Percentiles rank a stretch among this genome's conserved stretches.
Evolutionary conservation across 805 yeast genomes (phyloP).

Genomic region (Jamesozyma lodderae): DNA sequence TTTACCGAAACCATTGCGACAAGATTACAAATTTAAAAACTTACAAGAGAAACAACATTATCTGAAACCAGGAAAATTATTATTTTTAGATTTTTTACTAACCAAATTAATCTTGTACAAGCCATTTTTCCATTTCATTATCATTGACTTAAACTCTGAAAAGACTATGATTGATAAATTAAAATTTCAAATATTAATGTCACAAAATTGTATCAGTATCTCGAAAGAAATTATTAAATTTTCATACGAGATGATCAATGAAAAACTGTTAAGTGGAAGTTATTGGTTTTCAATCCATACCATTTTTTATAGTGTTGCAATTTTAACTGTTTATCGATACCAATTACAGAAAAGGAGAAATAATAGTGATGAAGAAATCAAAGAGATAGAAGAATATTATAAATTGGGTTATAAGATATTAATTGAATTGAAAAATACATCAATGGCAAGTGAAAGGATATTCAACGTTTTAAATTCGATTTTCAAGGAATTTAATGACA

Average conservation of each 20-base stretch:
- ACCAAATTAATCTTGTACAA: conserved; percentile 75
- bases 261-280: conserved; percentile 66
- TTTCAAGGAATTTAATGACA: conserved; percentile 65
- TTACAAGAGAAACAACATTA: conserved; percentile 35
- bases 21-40: conserved; percentile 40
- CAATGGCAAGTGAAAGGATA: conserved; percentile 67
- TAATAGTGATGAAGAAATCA: conserved; percentile 1
- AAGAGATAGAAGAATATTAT: conserved; percentile 48
- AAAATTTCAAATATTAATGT: conserved; percentile 58
- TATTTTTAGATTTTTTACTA: conserved; percentile 64
- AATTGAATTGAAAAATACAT: conserved; percentile 54
- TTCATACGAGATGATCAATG: conserved; percentile 70
- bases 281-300: conserved; percentile 91
- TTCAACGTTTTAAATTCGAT: conserved; percentile 66
- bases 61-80: conserved; percentile 62
- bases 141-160: conserved; percentile 1
- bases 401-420: conserved; percentile 62
- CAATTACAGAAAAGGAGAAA: conserved; percentile 3
- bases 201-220: conserved; percentile 74
- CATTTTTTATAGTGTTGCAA: conserved; percentile 80
- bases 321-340: conserved; percentile 52
- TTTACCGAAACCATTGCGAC: conserved; percentile 62
- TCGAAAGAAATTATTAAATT: conserved; percentile 74
- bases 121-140: conserved; percentile 71
- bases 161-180: conserved; percentile 27